Conservation (phyloP, 169 alveolate genomes). For the Plasmodium falciparum region DNA sequence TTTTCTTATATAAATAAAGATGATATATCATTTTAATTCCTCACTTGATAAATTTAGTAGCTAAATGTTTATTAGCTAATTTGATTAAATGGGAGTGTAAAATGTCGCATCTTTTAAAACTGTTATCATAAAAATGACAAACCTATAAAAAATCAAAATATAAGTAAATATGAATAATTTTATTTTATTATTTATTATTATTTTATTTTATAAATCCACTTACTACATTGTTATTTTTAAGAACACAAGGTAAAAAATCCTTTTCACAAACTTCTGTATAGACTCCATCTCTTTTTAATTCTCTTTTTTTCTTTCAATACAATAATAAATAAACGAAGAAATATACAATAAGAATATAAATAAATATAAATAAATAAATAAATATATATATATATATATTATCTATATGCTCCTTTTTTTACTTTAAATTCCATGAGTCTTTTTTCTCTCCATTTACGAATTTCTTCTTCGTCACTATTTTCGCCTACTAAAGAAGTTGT, state of each 20-base stretch:
- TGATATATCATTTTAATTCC: background rate
- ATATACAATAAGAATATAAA: background rate
- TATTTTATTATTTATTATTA: no score
- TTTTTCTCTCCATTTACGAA: conserved; percentile 61
- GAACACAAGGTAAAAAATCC: conserved; percentile 60
- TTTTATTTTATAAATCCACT: background rate
- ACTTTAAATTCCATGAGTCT: conserved; percentile 59
- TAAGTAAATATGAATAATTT: background rate
- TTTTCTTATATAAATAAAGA: no score
- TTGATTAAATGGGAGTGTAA: conserved; percentile 67
- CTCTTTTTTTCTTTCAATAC: conserved; percentile 44
- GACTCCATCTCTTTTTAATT: conserved; percentile 73
- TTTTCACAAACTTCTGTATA: conserved; percentile 64
- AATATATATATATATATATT: background rate
- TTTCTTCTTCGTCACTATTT: conserved; percentile 75
- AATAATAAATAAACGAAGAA: background rate
- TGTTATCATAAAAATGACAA: conserved; percentile 73
- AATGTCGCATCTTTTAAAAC: conserved; percentile 60
- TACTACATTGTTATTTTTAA: conserved; percentile 48
- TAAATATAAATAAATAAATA: background rate
- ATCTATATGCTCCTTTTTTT: background rate
- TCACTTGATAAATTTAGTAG: conserved; percentile 68
- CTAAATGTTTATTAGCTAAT: conserved; percentile 57
- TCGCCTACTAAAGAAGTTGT: conserved; percentile 44
- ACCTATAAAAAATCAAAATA: conserved; percentile 2